phyloP scores from a whole-genome alignment of 2,329 filamentous ascomycete genomes.

The Aspergillus jensenii region DNA sequence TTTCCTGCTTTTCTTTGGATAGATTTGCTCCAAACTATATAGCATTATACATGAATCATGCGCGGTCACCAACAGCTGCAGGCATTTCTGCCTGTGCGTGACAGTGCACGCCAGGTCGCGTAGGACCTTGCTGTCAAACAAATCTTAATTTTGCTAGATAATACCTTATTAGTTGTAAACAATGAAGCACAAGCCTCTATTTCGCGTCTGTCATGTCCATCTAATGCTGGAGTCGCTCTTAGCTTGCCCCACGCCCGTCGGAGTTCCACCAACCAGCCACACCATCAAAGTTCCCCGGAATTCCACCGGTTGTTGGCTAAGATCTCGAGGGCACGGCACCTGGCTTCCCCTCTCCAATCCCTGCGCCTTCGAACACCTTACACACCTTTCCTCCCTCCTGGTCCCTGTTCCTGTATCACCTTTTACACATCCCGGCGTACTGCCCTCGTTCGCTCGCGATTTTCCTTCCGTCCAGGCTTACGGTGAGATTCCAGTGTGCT shows the following conservation, averaged over 20 bases:
- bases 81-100: background rate
- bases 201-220: background rate
- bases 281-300: conserved; percentile 4
- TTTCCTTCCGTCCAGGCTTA: background rate
- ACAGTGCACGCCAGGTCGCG: too few relatives aligned
- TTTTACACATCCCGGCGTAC: background rate
- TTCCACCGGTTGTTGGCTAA: background rate
- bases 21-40: background rate
- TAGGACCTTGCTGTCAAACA: background rate
- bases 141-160: background rate
- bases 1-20: conserved; percentile 7
- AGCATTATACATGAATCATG: background rate
- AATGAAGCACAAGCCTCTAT: background rate
- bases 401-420: background rate
- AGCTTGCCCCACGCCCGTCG: conserved; percentile 9
- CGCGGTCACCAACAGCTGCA: background rate
- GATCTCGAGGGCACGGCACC: background rate
- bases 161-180: background rate
- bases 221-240: background rate
- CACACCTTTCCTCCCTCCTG: background rate
- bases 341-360: background rate
- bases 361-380: background rate
- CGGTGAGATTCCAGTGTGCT: background rate
- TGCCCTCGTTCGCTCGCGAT: background rate
- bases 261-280: conserved; percentile 13